Evolutionary conservation across 148 eudicot species (phyloP).

Genomic region (Vaccinium corymbosum): DNA sequence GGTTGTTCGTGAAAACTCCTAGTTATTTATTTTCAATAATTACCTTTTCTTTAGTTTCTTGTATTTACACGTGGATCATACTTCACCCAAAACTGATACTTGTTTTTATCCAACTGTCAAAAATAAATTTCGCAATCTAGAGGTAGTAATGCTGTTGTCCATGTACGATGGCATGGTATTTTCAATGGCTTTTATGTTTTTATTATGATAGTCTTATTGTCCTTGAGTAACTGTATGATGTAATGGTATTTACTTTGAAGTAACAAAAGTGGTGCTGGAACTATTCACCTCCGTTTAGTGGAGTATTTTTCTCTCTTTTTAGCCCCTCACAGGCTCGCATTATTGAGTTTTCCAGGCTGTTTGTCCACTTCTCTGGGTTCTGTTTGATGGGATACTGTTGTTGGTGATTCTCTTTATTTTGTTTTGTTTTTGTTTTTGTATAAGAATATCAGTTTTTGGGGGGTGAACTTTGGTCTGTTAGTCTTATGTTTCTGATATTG

Average conservation of each 20-base stretch:
- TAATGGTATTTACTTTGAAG: background rate
- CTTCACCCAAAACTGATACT: background rate
- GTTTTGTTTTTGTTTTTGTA: background rate
- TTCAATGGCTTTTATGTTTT: background rate
- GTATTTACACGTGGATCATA: background rate
- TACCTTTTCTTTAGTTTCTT: background rate
- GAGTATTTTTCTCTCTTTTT: background rate
- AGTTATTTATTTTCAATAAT: background rate
- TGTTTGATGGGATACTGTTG: background rate
- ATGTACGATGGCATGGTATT: background rate
- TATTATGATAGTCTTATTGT: background rate
- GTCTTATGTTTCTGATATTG: background rate
- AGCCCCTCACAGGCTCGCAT: background rate
- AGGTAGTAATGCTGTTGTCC: too few species aligned
- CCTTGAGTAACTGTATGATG: background rate
- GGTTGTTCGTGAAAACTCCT: background rate
- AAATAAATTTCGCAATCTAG: background rate
- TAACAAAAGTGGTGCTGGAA: background rate
- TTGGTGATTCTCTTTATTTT: background rate
- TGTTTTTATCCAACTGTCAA: background rate
- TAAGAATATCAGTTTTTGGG: background rate
- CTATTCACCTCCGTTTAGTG: background rate
- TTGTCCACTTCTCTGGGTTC: background rate
- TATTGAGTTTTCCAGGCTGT: background rate
- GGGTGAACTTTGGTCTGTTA: background rate